Base-by-base conservation (phyloP, 2,329 filamentous ascomycete genomes). In the Tolypocladium album region DNA sequence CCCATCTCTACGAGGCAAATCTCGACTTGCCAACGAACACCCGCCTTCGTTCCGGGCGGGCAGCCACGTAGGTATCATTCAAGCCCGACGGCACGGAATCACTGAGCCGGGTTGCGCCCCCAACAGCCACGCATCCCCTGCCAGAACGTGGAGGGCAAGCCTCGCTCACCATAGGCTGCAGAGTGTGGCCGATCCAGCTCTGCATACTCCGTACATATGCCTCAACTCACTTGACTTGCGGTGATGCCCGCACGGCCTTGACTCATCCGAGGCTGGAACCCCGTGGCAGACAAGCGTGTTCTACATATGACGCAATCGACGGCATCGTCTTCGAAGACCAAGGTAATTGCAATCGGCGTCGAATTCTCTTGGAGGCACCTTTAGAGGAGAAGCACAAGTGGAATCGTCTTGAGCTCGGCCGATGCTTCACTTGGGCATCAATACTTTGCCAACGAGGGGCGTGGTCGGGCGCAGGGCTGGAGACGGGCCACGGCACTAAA, bases 171-270 rank as follows among this genome's bases (percentile, higher is more conserved):
- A 62, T 64, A 61, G 62, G 62, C 55, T 63, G 59, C 63, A 61
- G 55, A 58, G 20, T 11, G 61, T 63, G 62, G 61, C 62, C 61
- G 63, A 52, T 58, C 57, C 57, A 40, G 36, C 36, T 43, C 20
- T 59, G 57, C 57, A 59, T 59, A n/a, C n/a, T n/a, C n/a, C n/a
- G n/a, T n/a, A 70, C 68, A 70, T 69, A 60, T 64, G 66, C 65
- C 66, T 66, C 63, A 68, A 63, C 68, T 70, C 67, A 70, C 67
- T 70, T 70, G 68, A 70, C 67, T 62, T 60, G 62, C 66, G 55
- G 55, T 61, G 61, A 61, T 62, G 61, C 60, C 59, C 17, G 31
- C 31, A n/a, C 31, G 27, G 27, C 1, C 27, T 20, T 52, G 27
- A 17, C 17, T 36, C 17, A 15, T 60, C 53, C 36, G 22, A 22